A percentile compares a stretch with the other conserved stretches of the same genome.
Evolutionary conservation across 345 rosid species (phyloP).

Genomic region (Ricinus communis): DNA sequence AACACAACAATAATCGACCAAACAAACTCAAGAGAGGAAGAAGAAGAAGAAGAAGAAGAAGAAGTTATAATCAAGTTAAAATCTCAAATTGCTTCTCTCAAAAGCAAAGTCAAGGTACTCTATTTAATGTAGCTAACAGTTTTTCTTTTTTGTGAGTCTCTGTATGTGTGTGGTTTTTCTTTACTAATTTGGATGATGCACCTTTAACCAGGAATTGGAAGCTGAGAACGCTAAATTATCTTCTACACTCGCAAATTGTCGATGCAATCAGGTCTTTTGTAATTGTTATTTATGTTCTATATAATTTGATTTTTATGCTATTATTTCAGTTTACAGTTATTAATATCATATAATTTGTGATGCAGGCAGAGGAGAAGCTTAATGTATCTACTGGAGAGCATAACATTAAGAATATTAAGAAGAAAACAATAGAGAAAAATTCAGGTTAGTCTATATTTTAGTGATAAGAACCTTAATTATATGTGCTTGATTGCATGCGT

Average conservation of each 20-base stretch:
- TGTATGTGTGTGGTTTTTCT: not conserved
- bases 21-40: not conserved
- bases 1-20: not conserved
- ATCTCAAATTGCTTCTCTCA: conserved; percentile 28
- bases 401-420: conserved; percentile 23
- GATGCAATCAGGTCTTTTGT: conserved; percentile 51
- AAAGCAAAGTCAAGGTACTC: conserved; percentile 25
- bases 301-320: not conserved
- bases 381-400: conserved; percentile 19
- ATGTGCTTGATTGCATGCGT: not conserved
- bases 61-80: conserved; percentile 11
- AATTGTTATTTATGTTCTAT: not conserved
- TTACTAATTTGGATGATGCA: not conserved
- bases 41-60: not conserved
- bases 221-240: conserved; percentile 53
- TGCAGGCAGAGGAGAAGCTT: conserved; percentile 45
- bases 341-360: not conserved
- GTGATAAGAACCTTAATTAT: not conserved
- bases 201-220: conserved; percentile 55
- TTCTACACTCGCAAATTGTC: conserved; percentile 48
- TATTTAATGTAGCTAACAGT: not conserved
- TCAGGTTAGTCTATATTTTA: conserved; percentile 23
- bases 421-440: conserved; percentile 31
- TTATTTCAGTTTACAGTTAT: not conserved
- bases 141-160: not conserved